Evolutionary conservation across 345 rosid genomes (phyloP), one percentile per base, ranked within the genome.

Genomic region (Citrus medica): DNA sequence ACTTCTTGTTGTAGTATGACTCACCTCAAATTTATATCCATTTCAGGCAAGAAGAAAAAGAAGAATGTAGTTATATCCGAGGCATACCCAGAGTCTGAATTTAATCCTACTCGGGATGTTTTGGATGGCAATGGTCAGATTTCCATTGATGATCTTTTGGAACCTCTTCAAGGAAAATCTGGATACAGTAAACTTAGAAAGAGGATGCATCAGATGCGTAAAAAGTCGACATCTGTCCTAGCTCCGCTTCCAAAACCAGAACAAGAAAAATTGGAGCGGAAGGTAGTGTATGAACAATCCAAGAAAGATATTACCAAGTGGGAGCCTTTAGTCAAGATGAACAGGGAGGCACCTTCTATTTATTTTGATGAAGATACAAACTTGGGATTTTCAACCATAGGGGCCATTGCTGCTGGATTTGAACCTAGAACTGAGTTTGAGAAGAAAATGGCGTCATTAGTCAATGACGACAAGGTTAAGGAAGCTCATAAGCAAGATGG

Each of bases 371-470:
- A 92, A 87, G 92, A 91, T 75, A 88, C 79, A 80, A 85, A 91
- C 78, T 35, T 89, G 74, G 92, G 92, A 19, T 94, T 85, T 86
- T 94, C 99, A 32, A 96, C 98, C 25, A 88, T 94, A 55, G 99
- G 99, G 9, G 94, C 99, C 65, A 92, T 96, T 78, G 98, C 98
- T 77, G 89, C 97, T 73, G 90, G 88, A 71, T 94, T 96, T 88
- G 89, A 96, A 80, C 98, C 98, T 63, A 84, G 97, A 88, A 92
- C 97, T 55, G 92, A 88, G 56, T 91, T 96, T 88, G 98, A 96
- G 93, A 96, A 88, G 87, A 88, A 88, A 87, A 94, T 96, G 84
- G 96, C 95, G 60, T 87, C 91, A 66, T 82, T 96, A 69, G 90
- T 92, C 59, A 56, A 83, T 75, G 93, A 89, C 71, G 79, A 86